Percentiles rank a stretch among this genome's conserved stretches.
Evolutionary conservation across 2,329 filamentous ascomycete genomes (phyloP).

Genomic region (Aspergillus felis): DNA sequence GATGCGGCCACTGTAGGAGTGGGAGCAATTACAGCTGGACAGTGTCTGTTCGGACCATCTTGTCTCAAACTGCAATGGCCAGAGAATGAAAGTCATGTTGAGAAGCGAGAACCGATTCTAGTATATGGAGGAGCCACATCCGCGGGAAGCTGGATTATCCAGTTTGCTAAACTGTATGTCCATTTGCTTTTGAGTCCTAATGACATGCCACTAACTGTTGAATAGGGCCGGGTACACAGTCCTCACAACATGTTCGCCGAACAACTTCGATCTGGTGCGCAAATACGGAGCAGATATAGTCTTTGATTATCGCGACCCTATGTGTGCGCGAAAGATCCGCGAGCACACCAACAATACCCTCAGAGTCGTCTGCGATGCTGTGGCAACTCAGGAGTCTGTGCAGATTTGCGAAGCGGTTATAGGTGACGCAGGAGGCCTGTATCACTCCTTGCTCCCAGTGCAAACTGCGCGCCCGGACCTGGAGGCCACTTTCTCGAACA

Average conservation of each 20-base stretch:
- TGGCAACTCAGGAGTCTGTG: background rate
- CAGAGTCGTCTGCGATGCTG: conserved; percentile 6
- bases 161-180: conserved; percentile 3
- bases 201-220: background rate
- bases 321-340: conserved; percentile 7
- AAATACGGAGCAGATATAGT: conserved; percentile 6
- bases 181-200: background rate
- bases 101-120: background rate
- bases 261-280: conserved; percentile 4
- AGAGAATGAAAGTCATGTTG: rapidly evolving
- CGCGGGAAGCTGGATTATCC: background rate
- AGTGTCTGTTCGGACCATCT: background rate
- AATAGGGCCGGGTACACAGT: background rate
- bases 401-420: conserved; percentile 9
- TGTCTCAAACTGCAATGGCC: background rate
- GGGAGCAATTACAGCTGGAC: conserved; percentile 20
- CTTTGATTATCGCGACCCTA: conserved; percentile 9
- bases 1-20: conserved; percentile 28
- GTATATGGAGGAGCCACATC: conserved; percentile 7
- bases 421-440: conserved; percentile 5
- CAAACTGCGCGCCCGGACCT: background rate
- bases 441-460: conserved; percentile 1
- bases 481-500: background rate
- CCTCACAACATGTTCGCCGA: background rate
- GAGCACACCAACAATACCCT: conserved; percentile 6